Evolutionary conservation across 1,284 basidiomycete genomes (phyloP), one percentile per base, ranked within the genome.

Genomic region (Ganoderma lucidum): DNA sequence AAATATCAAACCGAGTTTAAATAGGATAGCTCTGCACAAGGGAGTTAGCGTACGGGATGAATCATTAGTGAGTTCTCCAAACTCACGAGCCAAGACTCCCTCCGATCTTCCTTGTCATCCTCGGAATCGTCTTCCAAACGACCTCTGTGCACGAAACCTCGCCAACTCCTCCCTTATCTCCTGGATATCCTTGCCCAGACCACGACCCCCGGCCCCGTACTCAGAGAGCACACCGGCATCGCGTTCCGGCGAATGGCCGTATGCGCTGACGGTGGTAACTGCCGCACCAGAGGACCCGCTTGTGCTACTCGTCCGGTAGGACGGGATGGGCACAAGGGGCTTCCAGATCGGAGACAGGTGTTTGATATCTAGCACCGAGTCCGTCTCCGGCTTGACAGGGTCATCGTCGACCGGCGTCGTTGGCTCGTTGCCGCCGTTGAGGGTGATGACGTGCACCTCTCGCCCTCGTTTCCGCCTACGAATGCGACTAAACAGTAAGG

Each of bases 131-230:
- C 30, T 56, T 30, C 14, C 53, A 19, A 32, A 23, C 30, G 53
- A 17, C 30, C 53, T 56, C 45, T 53, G 44, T 3, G 32, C n/a
- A 19, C 35, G 35, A 9, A 64, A 12, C 23, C 19, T 23, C 15
- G 63, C 63, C 35, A 64, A 17, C 51, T 64, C 51, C 51, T 64
- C 48, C 51, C 63, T 37, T 15, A 64, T 55, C 51, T 37, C 63
- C 35, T 10, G 14, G 37, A 64, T 53, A 17, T 64, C 41, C 56
- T 59, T 59, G 19, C 37, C 6, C n/a, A 59, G 35, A 23, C 10
- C 9, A 3, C 32, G 56, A 17, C 35, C 10, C 19, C 56, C 12
- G 17, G 9, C 8, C 35, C 19, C n/a, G 12, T 39, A 37, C 35
- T 10, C 37, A 8, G 8, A 9, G 19, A 17, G 19, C 35, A 59